Base-by-base conservation (phyloP, 1,284 basidiomycete genomes). In the Ustilago cynodontis region DNA sequence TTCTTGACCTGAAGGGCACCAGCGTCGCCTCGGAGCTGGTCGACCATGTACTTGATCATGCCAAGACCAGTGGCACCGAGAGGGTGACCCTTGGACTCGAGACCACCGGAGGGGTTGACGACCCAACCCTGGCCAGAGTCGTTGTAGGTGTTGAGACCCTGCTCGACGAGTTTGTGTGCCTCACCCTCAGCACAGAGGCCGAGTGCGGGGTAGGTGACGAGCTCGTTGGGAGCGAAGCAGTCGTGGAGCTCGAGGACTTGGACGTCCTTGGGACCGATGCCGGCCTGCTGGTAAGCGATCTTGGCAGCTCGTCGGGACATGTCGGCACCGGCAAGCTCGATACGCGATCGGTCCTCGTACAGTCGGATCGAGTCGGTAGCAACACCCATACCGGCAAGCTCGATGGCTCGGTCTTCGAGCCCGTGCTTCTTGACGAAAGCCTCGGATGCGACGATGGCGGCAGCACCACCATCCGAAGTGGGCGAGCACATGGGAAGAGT, bases 401-500 rank as follows among this genome's bases (percentile, higher is more conserved):
- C 93, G 70, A 94, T 93, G 2, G 93, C 93, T 82, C 94, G 93
- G 84, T 94, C 94, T 86, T 94, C 90, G 8, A 94, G 90, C 8
- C 88, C 87, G 81, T 94, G 91, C 14, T 88, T 86, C 69, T 90
- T 91, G 16, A 94, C 92, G 79, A 94, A 94, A n/a, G 89, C 90
- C 82, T 94, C 93, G 0, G 92, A 92, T 9, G 90, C 92, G 24
- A 95, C 88, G 64, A 95, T 89, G 28, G 66, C 81, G 26, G 78
- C 78, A 10, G 82, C 82, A 65, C 84, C 86, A 24, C 87, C 87
- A 66, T 87, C 87, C 9, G 86, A 87, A 9, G 93, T 94, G 1
- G 93, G 93, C 76, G 92, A 93, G 83, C 93, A 95, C 93, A 94
- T 94, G 83, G 90, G 92, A 82, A 92, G 92, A 2, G 93, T 94